Conservation (phyloP, 495 filamentous ascomycete genomes). For the Penicillium turbatum region DNA sequence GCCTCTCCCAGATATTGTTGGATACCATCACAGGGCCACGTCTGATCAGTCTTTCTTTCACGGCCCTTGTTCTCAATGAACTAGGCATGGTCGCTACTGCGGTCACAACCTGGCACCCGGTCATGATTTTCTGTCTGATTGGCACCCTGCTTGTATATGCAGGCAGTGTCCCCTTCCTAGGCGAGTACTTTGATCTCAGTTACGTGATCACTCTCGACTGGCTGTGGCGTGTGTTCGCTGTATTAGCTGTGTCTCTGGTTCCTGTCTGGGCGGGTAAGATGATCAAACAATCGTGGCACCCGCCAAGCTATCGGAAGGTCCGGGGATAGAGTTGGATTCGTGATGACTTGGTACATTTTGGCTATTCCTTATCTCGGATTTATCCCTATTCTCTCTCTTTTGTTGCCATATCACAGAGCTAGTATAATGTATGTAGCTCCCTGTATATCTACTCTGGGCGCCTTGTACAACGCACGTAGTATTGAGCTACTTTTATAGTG, state of each 20-base stretch:
- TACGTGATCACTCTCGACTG: constrained; percentile 79
- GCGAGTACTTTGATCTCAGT: constrained; percentile 81
- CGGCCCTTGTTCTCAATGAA: constrained; percentile 89
- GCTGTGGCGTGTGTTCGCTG: constrained; percentile 80
- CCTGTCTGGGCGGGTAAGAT: constrained; percentile 86
- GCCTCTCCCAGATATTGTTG: constrained; percentile 80
- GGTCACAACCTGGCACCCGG: constrained; percentile 93
- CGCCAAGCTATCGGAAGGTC: constrained; percentile 95
- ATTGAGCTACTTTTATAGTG: neutral
- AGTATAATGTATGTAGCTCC: neutral
- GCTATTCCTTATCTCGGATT: neutral
- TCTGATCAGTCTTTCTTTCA: constrained; percentile 90
- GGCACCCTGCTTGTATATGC: constrained; percentile 78
- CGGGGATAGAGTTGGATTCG: constrained; percentile 43
- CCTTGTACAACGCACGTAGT: too few species aligned
- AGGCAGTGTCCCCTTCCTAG: constrained; percentile 80
- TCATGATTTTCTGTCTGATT: constrained; percentile 81
- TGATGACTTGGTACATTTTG: neutral
- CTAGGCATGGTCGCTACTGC: constrained; percentile 94
- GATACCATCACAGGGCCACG: constrained; percentile 59
- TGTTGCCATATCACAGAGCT: neutral
- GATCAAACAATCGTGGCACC: constrained; percentile 76
- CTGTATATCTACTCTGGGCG: constrained; percentile 1
- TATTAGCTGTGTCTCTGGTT: constrained; percentile 70
- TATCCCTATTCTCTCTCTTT: neutral